These are phyloP conservation scores for Nothophytophthora sp. DNA, from an alignment of 352 stramenopile species.

Conservation along the genomic window DNA sequence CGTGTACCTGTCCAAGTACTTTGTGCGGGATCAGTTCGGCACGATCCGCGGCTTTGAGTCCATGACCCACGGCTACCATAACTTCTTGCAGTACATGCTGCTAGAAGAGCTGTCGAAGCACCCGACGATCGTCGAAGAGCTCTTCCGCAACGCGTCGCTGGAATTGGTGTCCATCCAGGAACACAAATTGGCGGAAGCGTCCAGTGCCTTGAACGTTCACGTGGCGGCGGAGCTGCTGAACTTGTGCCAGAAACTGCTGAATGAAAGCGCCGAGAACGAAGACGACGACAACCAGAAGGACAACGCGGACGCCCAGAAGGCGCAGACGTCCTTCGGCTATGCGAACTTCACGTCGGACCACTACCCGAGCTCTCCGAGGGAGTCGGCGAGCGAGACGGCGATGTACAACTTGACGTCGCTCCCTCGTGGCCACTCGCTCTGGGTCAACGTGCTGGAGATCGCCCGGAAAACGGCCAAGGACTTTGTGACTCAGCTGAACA, in stretches of 20 bases:
- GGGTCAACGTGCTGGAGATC: constrained; percentile 51
- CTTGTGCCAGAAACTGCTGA: constrained; percentile 64
- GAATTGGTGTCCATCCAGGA: constrained; percentile 60
- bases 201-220: constrained; percentile 74
- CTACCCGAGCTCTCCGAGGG: constrained; percentile 54
- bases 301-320: constrained; percentile 26
- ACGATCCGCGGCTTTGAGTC: constrained; percentile 88
- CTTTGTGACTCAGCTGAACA: constrained; percentile 69
- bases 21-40: constrained; percentile 88
- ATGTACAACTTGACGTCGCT: constrained; percentile 86
- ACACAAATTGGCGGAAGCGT: constrained; percentile 48
- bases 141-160: constrained; percentile 69
- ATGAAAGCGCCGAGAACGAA: constrained; percentile 36
- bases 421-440: constrained; percentile 54
- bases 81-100: constrained; percentile 90
- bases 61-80: constrained; percentile 90
- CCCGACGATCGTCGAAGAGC: constrained; percentile 54
- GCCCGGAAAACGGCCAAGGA: constrained; percentile 40
- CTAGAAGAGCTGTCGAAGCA: constrained; percentile 85
- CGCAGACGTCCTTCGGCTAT: constrained; percentile 47
- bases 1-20: constrained; percentile 88
- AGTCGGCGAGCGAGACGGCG: constrained; percentile 55
- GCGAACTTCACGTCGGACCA: constrained; percentile 58
- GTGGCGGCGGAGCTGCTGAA: constrained; percentile 68
- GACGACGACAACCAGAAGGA: constrained; percentile 42